Evolutionary conservation across 2,329 filamentous ascomycete species (phyloP).

Genomic region (Verticillium alfalfae): DNA sequence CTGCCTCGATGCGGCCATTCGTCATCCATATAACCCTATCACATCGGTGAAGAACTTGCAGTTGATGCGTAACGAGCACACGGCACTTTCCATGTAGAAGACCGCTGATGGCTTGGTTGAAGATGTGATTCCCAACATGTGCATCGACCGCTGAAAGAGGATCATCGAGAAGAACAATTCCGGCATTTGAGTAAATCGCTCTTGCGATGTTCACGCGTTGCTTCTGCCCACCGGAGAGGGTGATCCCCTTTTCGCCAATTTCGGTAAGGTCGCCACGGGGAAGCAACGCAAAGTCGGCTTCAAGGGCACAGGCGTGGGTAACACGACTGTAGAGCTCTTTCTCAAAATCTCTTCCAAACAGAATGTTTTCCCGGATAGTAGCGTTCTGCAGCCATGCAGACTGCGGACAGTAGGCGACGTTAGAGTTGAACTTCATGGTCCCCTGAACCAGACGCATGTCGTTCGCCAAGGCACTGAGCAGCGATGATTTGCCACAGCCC

Average conservation of each 20-base stretch:
- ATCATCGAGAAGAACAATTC: slow-evolving; percentile 65
- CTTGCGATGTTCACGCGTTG: slow-evolving; percentile 94
- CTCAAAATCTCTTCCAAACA: slow-evolving; percentile 78
- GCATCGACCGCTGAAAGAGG: slow-evolving; percentile 65
- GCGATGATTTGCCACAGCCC: slow-evolving; percentile 82
- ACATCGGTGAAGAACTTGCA: slow-evolving; percentile 86
- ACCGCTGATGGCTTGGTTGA: slow-evolving; percentile 89
- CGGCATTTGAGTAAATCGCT: slow-evolving; percentile 64
- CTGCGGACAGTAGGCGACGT: slow-evolving; percentile 86
- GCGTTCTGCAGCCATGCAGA: slow-evolving; percentile 98
- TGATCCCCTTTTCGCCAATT: slow-evolving; percentile 93
- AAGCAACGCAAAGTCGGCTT: slow-evolving; percentile 87
- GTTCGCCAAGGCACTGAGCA: slow-evolving; percentile 82
- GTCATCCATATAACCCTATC: slow-evolving; percentile 94
- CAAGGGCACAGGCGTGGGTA: slow-evolving; percentile 73
- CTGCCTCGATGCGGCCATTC: slow-evolving; percentile 71
- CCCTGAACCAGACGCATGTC: slow-evolving; percentile 86
- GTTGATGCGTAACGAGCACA: slow-evolving; percentile 88
- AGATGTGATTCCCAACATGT: slow-evolving; percentile 69
- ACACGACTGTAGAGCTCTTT: slow-evolving; percentile 76
- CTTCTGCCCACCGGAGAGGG: slow-evolving; percentile 91
- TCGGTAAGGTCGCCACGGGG: slow-evolving; percentile 84
- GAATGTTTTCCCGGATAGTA: slow-evolving; percentile 80
- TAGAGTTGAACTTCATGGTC: slow-evolving; percentile 68
- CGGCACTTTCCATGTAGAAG: slow-evolving; percentile 84